phyloP scores from a whole-genome alignment of 1,139 yeast species.

The Lodderomyces jiufengensis region DNA sequence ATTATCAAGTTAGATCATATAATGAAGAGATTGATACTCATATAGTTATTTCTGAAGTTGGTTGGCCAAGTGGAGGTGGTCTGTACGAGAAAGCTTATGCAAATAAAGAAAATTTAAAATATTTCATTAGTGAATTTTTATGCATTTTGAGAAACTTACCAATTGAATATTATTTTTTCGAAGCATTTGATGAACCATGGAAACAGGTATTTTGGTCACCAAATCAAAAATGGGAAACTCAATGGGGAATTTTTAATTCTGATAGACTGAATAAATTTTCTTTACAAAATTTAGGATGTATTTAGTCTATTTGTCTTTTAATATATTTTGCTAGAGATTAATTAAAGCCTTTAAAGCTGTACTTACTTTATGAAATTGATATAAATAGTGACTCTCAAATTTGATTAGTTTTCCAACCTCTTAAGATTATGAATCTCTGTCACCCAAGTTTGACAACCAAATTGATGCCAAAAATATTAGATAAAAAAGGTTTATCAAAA shows the following conservation, averaged over 20 bases:
- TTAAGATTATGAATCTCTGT: too few species aligned
- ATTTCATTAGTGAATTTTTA: slow-evolving; percentile 50
- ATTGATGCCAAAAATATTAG: too few species aligned
- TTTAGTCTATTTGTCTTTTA: too few species aligned
- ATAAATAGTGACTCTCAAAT: too few species aligned
- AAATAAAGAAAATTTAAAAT: slow-evolving; percentile 39
- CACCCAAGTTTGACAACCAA: too few species aligned
- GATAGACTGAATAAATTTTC: slow-evolving; percentile 31
- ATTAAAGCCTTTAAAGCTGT: too few species aligned
- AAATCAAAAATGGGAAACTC: slow-evolving; percentile 58
- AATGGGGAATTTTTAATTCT: slow-evolving; percentile 62
- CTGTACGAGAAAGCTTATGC: slow-evolving; percentile 44
- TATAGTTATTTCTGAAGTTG: slow-evolving; percentile 57
- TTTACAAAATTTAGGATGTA: slow-evolving; percentile 20
- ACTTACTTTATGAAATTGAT: too few species aligned
- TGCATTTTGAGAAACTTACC: slow-evolving; percentile 38
- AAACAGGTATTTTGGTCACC: slow-evolving; percentile 49
- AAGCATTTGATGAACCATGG: slow-evolving; percentile 77
- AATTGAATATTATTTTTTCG: slow-evolving; percentile 60
- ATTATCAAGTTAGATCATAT: slow-evolving; percentile 38
- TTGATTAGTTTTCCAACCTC: too few species aligned
- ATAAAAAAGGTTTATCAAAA: too few species aligned
- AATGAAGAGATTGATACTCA: slow-evolving; percentile 18
- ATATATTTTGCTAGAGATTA: too few species aligned
- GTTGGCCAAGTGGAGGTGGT: slow-evolving; percentile 73